Conservation (phyloP, 805 yeast genomes). For the Ogataea ramenticola region DNA sequence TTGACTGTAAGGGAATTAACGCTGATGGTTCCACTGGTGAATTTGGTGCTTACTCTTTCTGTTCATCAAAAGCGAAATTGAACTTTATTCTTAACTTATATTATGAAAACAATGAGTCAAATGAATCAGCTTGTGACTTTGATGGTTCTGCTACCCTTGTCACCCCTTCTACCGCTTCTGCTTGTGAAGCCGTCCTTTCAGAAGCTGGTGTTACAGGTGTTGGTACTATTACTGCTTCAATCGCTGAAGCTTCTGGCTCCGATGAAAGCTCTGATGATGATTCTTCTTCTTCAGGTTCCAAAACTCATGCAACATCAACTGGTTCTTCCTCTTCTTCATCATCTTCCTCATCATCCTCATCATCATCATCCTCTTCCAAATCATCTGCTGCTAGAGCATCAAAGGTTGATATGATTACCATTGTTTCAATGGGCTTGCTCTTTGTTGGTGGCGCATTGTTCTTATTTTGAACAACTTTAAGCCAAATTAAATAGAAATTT, state of each 20-base stretch:
- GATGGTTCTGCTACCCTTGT: conserved; percentile 57
- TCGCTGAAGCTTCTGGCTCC: conserved; percentile 19
- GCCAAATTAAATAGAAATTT: neutral
- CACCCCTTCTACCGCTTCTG: conserved; percentile 39
- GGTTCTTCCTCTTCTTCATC: conserved; percentile 12
- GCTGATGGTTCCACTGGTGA: conserved; percentile 57
- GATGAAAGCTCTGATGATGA: conserved; percentile 14
- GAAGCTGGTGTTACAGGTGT: conserved; percentile 69
- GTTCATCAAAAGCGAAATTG: conserved; percentile 57
- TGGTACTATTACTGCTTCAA: conserved; percentile 41
- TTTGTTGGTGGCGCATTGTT: conserved; percentile 15
- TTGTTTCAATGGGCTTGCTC: conserved; percentile 9
- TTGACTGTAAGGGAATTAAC: conserved; percentile 52
- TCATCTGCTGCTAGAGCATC: conserved; percentile 10
- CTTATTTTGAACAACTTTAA: neutral
- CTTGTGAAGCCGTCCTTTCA: conserved; percentile 49
- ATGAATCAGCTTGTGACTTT: conserved; percentile 56
- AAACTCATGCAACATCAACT: neutral
- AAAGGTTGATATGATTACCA: conserved; percentile 1
- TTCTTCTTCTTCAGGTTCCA: conserved; percentile 12
- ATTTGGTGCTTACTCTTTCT: conserved; percentile 71
- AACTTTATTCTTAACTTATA: conserved; percentile 60
- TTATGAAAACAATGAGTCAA: conserved; percentile 40
- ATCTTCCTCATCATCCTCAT: conserved; percentile 11
- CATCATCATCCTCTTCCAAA: conserved; percentile 9